phyloP scores from a whole-genome alignment of 176 grass and related monocot genomes.

The Oryza glumipatula region DNA sequence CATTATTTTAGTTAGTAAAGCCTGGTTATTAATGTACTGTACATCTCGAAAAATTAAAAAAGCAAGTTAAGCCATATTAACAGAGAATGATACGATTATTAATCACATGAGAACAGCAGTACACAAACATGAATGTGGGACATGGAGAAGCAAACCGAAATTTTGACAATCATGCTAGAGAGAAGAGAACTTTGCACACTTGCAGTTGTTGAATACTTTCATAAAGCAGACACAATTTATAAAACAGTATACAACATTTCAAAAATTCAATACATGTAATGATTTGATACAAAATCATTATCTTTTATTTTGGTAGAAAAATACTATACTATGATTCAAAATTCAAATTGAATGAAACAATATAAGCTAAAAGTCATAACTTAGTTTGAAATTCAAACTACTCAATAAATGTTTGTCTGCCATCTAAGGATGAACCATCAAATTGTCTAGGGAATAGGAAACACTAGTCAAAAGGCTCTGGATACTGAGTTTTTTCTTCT shows the following conservation, averaged over 20 bases:
- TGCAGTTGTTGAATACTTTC: no score
- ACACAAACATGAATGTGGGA: neutral
- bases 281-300: no score
- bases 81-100: neutral
- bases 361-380: neutral
- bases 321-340: conserved; percentile 7
- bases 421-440: neutral
- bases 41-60: neutral
- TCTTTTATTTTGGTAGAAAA: no score
- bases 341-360: conserved; percentile 6
- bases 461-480: no score
- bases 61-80: conserved; percentile 2
- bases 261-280: no score
- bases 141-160: conserved; percentile 5
- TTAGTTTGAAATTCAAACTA: neutral
- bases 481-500: no score
- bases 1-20: conserved; percentile 20
- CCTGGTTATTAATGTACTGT: neutral
- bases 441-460: neutral
- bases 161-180: conserved; percentile 19
- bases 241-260: no score
- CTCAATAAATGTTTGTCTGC: neutral
- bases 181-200: neutral
- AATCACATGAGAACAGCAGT: neutral
- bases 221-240: no score